Evolutionary conservation across 306 rosid genomes (phyloP), one percentile per base, ranked within the genome.

Genomic region (Ormosia semicastrata): DNA sequence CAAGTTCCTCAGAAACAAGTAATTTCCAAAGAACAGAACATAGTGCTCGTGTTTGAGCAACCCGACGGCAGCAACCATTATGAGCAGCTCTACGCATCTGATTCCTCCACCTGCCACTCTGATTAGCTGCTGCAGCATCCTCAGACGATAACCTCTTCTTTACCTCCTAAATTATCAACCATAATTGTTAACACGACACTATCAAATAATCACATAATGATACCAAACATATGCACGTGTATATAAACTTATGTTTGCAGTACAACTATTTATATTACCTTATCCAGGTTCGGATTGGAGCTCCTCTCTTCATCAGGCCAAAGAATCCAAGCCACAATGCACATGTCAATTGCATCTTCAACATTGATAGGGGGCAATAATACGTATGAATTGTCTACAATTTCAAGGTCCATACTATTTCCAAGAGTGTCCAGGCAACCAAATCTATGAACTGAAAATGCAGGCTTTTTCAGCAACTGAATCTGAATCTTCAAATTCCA

Each of bases 291-390:
- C 18, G 94, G 97, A 85, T 81, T 86, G 73, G 96, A 90, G 86
- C 88, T 93, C 81, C 95, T 90, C 89, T 89, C 98, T 79, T 95
- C 99, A 83, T 93, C 98, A n/a, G 99, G 98, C 98, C 99, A 95
- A 66, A 95, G 94, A 88, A 95, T 84, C 99, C 99, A 95, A 39
- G 96, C 82, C 69, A 88, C 93, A 75, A 92, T 77, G 81, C 92
- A 89, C 85, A 90, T 69, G 77, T 95, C 99, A 86, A 93, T 89
- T 81, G 92, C 96, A 86, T 87, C 85, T 67, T 75, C 81, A 67
- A 90, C 79, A 63, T 66, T 79, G 66, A 92, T 82, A 3, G 92
- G 84, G 62, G 99, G 80, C 79, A 92, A 84, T 78, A 93, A 75
- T 32, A 92, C 24, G 32, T 82, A 92, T 34, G 92, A 90, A 83